phyloP scores from a whole-genome alignment of 805 yeast genomes.

The Metschnikowia colocasiae region DNA sequence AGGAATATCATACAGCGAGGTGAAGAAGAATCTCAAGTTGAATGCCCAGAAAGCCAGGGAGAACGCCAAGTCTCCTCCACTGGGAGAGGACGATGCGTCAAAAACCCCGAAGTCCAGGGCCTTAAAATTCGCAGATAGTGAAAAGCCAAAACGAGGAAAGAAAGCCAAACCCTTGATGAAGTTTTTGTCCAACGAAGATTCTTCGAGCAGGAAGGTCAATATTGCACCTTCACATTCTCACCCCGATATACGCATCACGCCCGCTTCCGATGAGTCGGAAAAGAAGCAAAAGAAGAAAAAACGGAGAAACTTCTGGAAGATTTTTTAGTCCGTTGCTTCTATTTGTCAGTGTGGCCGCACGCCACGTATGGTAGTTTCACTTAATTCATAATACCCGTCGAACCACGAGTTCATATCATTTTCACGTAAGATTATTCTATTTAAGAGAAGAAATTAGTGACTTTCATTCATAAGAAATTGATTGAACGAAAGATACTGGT shows the following conservation, averaged over 20 bases:
- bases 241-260: constrained; percentile 28
- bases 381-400: not conserved
- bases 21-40: constrained; percentile 26
- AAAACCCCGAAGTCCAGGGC: constrained; percentile 25
- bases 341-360: not conserved
- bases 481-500: no score
- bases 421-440: not conserved
- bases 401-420: not conserved
- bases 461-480: no score
- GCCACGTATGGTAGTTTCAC: not conserved
- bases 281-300: constrained; percentile 27
- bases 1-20: constrained; percentile 30
- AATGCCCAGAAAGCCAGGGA: constrained; percentile 17
- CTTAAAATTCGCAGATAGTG: constrained; percentile 26
- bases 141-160: constrained; percentile 13
- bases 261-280: constrained; percentile 10
- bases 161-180: constrained; percentile 24
- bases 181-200: constrained; percentile 39
- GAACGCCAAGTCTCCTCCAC: constrained; percentile 4
- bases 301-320: constrained; percentile 33
- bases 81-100: not conserved
- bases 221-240: constrained; percentile 38
- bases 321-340: constrained; percentile 19
- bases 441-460: no score
- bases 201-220: constrained; percentile 17